Evolutionary conservation across 805 yeast genomes (phyloP).

Genomic region (Candida manassasensis): DNA sequence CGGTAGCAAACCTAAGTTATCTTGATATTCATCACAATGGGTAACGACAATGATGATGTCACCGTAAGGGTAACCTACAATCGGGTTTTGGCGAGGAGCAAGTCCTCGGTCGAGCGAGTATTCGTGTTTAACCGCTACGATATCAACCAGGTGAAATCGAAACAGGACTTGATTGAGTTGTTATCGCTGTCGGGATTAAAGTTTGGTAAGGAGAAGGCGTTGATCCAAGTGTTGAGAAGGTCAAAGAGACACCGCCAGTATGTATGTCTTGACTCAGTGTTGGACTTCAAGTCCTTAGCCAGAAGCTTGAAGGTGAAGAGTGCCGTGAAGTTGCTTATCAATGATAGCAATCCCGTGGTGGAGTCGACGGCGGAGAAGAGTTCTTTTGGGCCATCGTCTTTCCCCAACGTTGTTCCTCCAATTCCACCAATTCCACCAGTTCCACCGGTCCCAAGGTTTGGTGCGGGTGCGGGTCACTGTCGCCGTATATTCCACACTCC

Average conservation of each 20-base stretch:
- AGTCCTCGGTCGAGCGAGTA: constrained; percentile 8
- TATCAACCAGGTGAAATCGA: constrained; percentile 8
- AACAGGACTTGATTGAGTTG: constrained; percentile 7
- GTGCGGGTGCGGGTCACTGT: too few species aligned
- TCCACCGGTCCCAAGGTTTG: neutral
- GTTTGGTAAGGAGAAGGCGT: constrained; percentile 5
- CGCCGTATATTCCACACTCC: too few species aligned
- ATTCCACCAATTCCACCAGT: neutral
- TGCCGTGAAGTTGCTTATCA: constrained; percentile 32
- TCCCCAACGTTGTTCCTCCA: neutral
- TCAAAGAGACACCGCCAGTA: constrained; percentile 43
- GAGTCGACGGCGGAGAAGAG: neutral
- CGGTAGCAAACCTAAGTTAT: too few species aligned
- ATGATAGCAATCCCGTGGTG: constrained; percentile 9
- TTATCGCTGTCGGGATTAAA: constrained; percentile 4
- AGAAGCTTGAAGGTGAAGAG: constrained; percentile 47
- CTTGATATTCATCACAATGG: constrained; percentile 6
- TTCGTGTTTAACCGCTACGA: constrained; percentile 11
- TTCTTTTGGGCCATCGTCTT: too few species aligned
- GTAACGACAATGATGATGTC: constrained; percentile 6
- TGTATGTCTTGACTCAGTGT: constrained; percentile 31
- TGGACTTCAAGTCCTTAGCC: constrained; percentile 40
- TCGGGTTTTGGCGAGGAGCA: constrained; percentile 4
- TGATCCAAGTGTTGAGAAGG: constrained; percentile 28
- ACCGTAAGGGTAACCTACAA: constrained; percentile 11